These are phyloP conservation scores for Mediolabrus comicus DNA, from an alignment of 108 stramenopile species.

Conservation along the genomic window DNA sequence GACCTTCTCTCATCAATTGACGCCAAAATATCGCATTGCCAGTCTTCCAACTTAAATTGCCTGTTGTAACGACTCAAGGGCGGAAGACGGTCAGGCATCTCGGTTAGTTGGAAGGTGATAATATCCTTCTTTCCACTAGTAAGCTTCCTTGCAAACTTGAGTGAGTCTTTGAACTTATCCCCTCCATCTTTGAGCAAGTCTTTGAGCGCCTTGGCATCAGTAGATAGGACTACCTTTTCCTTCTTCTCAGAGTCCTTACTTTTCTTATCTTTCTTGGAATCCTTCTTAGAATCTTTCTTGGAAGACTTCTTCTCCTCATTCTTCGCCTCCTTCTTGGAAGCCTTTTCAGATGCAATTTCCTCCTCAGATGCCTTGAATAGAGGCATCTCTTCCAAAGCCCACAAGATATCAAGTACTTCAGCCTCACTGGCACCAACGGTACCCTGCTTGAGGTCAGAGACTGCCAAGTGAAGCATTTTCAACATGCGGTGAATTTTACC, in stretches of 20 bases:
- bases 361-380: slow-evolving; percentile 78
- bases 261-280: slow-evolving; percentile 75
- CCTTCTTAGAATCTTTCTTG: slow-evolving; percentile 76
- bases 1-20: slow-evolving; percentile 91
- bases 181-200: slow-evolving; percentile 85
- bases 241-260: slow-evolving; percentile 63
- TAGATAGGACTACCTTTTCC: slow-evolving; percentile 68
- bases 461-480: slow-evolving; percentile 91
- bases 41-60: slow-evolving; percentile 91
- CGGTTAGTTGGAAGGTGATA: slow-evolving; percentile 92
- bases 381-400: slow-evolving; percentile 93
- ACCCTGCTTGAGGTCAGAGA: slow-evolving; percentile 74
- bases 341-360: slow-evolving; percentile 76
- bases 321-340: slow-evolving; percentile 82
- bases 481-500: slow-evolving; percentile 96
- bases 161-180: slow-evolving; percentile 87
- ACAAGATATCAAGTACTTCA: slow-evolving; percentile 91
- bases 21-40: slow-evolving; percentile 95
- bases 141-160: slow-evolving; percentile 92
- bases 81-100: slow-evolving; percentile 97
- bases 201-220: slow-evolving; percentile 72
- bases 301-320: slow-evolving; percentile 78
- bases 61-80: slow-evolving; percentile 96
- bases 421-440: slow-evolving; percentile 75
- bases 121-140: slow-evolving; percentile 85